phyloP scores from a whole-genome alignment of 148 eudicot species.

The Euryodendron excelsum region DNA sequence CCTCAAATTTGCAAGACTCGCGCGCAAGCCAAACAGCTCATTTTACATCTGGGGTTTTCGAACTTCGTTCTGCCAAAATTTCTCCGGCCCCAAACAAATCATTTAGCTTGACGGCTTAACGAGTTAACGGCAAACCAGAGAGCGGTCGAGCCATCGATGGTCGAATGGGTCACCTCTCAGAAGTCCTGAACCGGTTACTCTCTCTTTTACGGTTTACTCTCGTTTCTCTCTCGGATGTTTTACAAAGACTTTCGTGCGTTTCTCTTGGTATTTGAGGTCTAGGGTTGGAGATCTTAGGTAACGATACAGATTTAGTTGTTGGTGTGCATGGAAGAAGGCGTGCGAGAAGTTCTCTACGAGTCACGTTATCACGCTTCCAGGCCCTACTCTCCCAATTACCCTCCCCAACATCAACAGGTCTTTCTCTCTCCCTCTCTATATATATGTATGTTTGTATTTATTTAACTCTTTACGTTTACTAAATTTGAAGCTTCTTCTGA shows the following conservation, averaged over 20 bases:
- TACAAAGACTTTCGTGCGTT: not conserved
- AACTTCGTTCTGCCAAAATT: too few relatives aligned
- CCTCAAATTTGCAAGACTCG: too few relatives aligned
- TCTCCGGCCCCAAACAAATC: too few relatives aligned
- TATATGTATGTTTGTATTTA: not conserved
- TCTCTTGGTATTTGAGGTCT: not conserved
- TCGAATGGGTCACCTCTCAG: not conserved
- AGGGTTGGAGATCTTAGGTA: not conserved
- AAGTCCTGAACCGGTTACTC: not conserved
- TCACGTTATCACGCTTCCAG: slow-evolving; percentile 66
- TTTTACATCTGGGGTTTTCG: too few relatives aligned
- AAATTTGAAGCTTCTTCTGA: slow-evolving; percentile 5
- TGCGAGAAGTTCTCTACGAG: slow-evolving; percentile 54
- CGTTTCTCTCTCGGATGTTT: too few relatives aligned
- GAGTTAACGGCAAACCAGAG: too few relatives aligned
- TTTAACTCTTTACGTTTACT: not conserved
- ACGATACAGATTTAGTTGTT: not conserved
- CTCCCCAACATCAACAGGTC: slow-evolving; percentile 55
- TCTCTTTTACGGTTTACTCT: not conserved
- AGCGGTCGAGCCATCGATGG: too few relatives aligned
- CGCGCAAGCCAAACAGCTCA: too few relatives aligned
- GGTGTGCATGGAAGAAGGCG: slow-evolving; percentile 45
- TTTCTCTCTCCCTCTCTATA: slow-evolving; percentile 3
- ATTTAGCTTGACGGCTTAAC: too few relatives aligned
- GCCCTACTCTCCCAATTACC: slow-evolving; percentile 63